phyloP scores from a whole-genome alignment of 1,284 basidiomycete genomes.

The Trichosporon coremiiforme region DNA sequence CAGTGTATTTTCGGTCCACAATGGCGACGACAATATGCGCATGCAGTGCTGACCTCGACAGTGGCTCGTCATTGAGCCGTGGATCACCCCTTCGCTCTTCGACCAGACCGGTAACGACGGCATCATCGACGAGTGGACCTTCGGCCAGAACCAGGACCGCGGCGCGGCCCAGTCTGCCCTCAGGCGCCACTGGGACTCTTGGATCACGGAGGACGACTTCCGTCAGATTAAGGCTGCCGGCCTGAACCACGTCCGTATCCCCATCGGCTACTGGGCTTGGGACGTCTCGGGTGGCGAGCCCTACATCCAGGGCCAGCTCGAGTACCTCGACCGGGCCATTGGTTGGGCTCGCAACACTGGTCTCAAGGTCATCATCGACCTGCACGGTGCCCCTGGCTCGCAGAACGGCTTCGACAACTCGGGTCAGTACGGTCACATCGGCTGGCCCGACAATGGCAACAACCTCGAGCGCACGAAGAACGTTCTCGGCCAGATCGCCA shows the following conservation, averaged over 20 bases:
- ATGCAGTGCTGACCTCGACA: conserved; percentile 17
- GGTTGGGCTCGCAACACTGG: conserved; percentile 74
- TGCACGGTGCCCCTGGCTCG: conserved; percentile 78
- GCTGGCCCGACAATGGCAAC: conserved; percentile 10
- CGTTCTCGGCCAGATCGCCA: conserved; percentile 39
- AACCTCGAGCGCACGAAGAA: conserved; percentile 56
- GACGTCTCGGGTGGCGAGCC: conserved; percentile 78
- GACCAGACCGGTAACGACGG: conserved; percentile 69
- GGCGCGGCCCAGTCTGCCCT: conserved; percentile 42
- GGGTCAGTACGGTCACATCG: conserved; percentile 60
- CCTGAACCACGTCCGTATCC: conserved; percentile 77
- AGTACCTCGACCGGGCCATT: conserved; percentile 64
- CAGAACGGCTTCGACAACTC: conserved; percentile 82
- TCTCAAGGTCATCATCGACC: conserved; percentile 70
- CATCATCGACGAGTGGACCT: conserved; percentile 84
- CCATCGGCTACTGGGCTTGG: conserved; percentile 82
- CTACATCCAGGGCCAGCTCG: conserved; percentile 59
- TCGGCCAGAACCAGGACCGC: conserved; percentile 54
- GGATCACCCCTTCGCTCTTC: conserved; percentile 73
- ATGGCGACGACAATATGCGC: too few species aligned
- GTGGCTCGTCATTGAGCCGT: conserved; percentile 53
- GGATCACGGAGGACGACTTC: conserved; percentile 80
- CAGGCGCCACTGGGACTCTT: conserved; percentile 52
- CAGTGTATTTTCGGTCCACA: neutral
- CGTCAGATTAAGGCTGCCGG: conserved; percentile 68